Evolutionary conservation across 179 eudicot genomes (phyloP).

Genomic region (Gypsophila paniculata): DNA sequence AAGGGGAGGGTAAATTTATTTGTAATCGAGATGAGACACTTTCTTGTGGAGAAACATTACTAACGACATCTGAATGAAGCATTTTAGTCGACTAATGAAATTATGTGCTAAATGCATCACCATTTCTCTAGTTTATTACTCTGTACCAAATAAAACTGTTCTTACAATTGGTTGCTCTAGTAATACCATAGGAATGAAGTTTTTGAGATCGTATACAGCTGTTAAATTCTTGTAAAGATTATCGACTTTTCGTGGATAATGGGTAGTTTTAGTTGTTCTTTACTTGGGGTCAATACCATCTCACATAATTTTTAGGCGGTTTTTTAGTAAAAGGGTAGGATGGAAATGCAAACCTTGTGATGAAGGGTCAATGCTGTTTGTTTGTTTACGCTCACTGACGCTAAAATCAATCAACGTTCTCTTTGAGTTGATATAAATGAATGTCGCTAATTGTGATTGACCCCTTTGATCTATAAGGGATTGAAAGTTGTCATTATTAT

Average conservation of each 20-base stretch:
- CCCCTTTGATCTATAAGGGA: conserved; percentile 12
- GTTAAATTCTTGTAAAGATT: neutral
- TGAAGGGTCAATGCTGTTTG: conserved; percentile 1
- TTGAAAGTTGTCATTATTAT: neutral
- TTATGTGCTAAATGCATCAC: neutral
- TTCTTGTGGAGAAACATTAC: neutral
- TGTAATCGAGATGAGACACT: neutral
- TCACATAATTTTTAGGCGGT: conserved; percentile 2
- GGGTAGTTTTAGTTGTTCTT: conserved; percentile 6
- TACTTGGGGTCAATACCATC: conserved; percentile 6
- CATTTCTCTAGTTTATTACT: neutral
- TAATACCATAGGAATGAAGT: neutral
- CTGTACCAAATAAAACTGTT: neutral
- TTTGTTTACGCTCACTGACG: conserved; percentile 1
- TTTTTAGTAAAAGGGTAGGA: conserved; percentile 7
- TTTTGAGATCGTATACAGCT: conserved; percentile 9
- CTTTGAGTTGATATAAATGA: conserved; percentile 14
- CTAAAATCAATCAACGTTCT: conserved; percentile 11
- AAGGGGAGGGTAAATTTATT: too few relatives aligned
- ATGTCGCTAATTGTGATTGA: conserved; percentile 16
- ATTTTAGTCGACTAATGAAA: neutral
- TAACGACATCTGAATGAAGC: neutral
- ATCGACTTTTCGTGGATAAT: conserved; percentile 5
- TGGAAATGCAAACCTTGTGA: conserved; percentile 22
- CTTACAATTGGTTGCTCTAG: conserved; percentile 10